Evolutionary conservation across 2,329 filamentous ascomycete species (phyloP), one percentile per base, ranked within the genome.

Genomic region (Escovopsis sp.): DNA sequence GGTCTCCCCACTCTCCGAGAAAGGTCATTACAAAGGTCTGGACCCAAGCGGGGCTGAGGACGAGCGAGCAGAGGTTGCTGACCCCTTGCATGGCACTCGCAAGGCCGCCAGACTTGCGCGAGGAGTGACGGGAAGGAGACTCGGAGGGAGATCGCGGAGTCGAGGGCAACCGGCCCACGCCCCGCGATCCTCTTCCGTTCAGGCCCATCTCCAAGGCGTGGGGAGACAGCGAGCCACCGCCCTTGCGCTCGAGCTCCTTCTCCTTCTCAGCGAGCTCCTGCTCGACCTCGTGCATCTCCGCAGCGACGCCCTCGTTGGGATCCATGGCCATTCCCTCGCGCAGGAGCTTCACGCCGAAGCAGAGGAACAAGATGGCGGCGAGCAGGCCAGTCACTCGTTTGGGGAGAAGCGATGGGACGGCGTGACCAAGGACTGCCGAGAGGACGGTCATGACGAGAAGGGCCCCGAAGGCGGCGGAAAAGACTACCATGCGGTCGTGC

Each of bases 11-110:
- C 57, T 98, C 90, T 28, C 90, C 90, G 21, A 98, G 63, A 61
- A 98, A 98, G 2, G 90, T 98, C 90, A 98, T 98, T 48, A 92
- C 74, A 53, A 98, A 98, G 0, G 90, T 98, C 60, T 96, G 88
- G 12, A 98, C 90, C 90, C 90, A 98, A 1, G 87, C 90, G 2
- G 90, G 90, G 57, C 84, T 94, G 27, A 98, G 68, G 4, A 98
- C 70, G 6, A 98, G 66, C 10, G 83, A 86, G 42, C 86, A 74
- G 4, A 98, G 72, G 49, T 98, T 98, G 55, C 77, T 76, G 17
- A 94, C 62, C 1, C 90, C 87, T 15, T 68, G 55, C 42, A 71
- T 41, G 55, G 60, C 39, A 46, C 59, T 49, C 31, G 64, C 40
- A 11, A 26, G 16, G 4, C 57, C 45, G 15, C 54, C 50, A 6